phyloP scores from a whole-genome alignment of 1,139 yeast species.

The Zygosaccharomyces pseudobailii region DNA sequence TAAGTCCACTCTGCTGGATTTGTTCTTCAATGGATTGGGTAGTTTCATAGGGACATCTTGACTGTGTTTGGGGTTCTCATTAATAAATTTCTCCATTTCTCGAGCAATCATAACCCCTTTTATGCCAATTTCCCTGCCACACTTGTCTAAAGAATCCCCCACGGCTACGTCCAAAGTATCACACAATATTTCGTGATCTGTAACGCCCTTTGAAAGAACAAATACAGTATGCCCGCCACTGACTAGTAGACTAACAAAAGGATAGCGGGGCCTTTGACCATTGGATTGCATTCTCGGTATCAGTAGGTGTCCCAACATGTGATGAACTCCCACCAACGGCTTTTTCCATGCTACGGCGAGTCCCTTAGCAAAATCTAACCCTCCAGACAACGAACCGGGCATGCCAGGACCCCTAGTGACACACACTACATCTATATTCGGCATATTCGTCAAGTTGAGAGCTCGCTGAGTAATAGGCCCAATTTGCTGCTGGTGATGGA shows the following conservation, averaged over 20 bases:
- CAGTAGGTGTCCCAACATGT: constrained; percentile 89
- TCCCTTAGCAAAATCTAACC: constrained; percentile 83
- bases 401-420: constrained; percentile 98
- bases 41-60: constrained; percentile 31
- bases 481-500: constrained; percentile 63
- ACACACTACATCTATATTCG: constrained; percentile 70
- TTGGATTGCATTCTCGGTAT: constrained; percentile 53
- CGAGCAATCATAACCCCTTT: constrained; percentile 81
- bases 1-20: constrained; percentile 41
- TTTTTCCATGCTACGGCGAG: constrained; percentile 68
- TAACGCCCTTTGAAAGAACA: constrained; percentile 57
- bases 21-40: constrained; percentile 51
- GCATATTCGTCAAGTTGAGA: constrained; percentile 31
- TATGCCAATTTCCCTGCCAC: constrained; percentile 80
- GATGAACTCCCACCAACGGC: constrained; percentile 89
- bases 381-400: constrained; percentile 82
- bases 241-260: constrained; percentile 73
- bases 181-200: constrained; percentile 66
- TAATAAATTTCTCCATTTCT: constrained; percentile 62
- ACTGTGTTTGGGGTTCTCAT: constrained; percentile 30
- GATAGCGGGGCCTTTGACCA: constrained; percentile 46
- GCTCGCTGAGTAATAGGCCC: constrained; percentile 43
- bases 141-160: constrained; percentile 91
- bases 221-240: constrained; percentile 96
- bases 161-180: constrained; percentile 84